phyloP scores from a whole-genome alignment of 1,139 yeast genomes.

The Candida sojae region DNA sequence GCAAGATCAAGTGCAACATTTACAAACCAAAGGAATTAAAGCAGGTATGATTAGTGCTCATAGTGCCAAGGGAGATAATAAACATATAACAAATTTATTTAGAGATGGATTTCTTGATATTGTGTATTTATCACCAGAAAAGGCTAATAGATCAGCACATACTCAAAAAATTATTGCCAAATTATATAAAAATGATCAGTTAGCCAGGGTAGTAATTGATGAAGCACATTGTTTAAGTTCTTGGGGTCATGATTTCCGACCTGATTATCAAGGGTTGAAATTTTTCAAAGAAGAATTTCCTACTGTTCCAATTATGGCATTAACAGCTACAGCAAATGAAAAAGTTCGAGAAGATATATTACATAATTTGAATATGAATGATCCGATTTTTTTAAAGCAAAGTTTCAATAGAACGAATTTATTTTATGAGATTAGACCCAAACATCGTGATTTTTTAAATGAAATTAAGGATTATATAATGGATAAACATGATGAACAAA shows the following conservation, averaged over 20 bases:
- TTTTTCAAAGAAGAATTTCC: constrained; percentile 75
- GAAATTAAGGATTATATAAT: constrained; percentile 62
- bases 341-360: constrained; percentile 86
- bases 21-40: constrained; percentile 61
- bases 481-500: constrained; percentile 52
- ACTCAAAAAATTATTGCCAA: constrained; percentile 65
- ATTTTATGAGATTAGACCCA: constrained; percentile 73
- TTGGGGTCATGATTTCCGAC: constrained; percentile 99
- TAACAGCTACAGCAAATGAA: constrained; percentile 97
- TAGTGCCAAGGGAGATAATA: constrained; percentile 64
- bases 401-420: constrained; percentile 91
- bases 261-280: constrained; percentile 85
- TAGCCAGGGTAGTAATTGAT: constrained; percentile 91
- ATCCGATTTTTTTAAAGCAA: constrained; percentile 61
- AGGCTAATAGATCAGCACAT: constrained; percentile 77
- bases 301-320: constrained; percentile 86
- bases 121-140: constrained; percentile 92
- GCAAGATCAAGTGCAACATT: constrained; percentile 95
- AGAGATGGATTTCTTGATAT: constrained; percentile 69
- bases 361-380: constrained; percentile 62
- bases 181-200: constrained; percentile 52
- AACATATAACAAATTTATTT: constrained; percentile 62
- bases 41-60: constrained; percentile 92
- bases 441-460: constrained; percentile 56
- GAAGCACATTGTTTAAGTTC: constrained; percentile 99